Evolutionary conservation across 495 filamentous ascomycete species (phyloP).

Genomic region (Aspergillus wentii): DNA sequence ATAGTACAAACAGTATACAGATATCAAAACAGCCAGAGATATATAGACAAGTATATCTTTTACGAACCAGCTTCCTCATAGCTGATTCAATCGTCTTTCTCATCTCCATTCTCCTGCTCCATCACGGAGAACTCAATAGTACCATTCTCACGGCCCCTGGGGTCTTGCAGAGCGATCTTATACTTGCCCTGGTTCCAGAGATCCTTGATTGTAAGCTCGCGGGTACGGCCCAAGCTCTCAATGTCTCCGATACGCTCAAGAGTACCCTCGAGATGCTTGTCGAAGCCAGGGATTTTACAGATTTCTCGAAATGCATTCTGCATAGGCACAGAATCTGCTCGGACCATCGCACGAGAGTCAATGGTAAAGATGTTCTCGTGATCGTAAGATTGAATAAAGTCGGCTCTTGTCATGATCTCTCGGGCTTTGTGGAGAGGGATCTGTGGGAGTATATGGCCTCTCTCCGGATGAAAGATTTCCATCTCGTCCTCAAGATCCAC

Average conservation of each 20-base stretch:
- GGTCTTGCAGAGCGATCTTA: conserved; percentile 53
- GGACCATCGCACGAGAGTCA: conserved; percentile 78
- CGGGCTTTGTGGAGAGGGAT: conserved; percentile 81
- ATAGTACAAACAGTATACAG: no score
- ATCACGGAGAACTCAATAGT: conserved; percentile 41
- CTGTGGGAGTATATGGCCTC: conserved; percentile 74
- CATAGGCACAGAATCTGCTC: conserved; percentile 95
- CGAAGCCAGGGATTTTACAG: conserved; percentile 66
- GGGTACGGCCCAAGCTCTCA: conserved; percentile 86
- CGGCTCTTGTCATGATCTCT: conserved; percentile 89
- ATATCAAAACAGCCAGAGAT: no score
- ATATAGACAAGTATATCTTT: no score
- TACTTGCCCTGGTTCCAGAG: conserved; percentile 76
- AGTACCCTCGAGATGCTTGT: conserved; percentile 75
- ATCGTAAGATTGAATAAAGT: conserved; percentile 91
- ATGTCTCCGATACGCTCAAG: conserved; percentile 81
- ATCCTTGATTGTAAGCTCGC: conserved; percentile 87
- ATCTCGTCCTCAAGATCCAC: conserved; percentile 74
- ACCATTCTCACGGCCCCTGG: conserved; percentile 42
- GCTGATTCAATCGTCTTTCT: conserved; percentile 19
- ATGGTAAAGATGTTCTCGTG: conserved; percentile 95
- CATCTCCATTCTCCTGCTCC: conserved; percentile 24
- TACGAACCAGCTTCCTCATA: no score
- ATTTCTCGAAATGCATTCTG: conserved; percentile 85
- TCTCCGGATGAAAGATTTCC: conserved; percentile 55